A percentile compares a stretch with the other conserved stretches of the same genome.
Evolutionary conservation across 1,284 basidiomycete genomes (phyloP).

Genomic region (Agaricales sp.): DNA sequence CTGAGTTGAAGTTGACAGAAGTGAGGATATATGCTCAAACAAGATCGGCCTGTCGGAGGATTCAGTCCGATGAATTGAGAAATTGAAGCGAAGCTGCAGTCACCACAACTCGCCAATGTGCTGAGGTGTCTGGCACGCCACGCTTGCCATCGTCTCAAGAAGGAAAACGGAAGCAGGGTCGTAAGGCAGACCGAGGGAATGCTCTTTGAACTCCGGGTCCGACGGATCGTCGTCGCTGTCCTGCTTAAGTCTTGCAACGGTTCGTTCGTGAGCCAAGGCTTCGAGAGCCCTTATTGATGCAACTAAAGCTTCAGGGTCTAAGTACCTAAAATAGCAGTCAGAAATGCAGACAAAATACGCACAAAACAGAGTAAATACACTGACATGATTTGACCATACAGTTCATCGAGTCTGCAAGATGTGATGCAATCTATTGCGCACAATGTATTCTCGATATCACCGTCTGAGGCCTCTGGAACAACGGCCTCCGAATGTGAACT

Average conservation of each 20-base stretch:
- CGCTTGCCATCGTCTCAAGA: slow-evolving; percentile 88
- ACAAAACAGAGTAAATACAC: slow-evolving; percentile 19
- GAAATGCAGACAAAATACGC: slow-evolving; percentile 10
- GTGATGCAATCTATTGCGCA: slow-evolving; percentile 94
- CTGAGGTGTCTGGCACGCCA: slow-evolving; percentile 66
- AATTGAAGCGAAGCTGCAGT: slow-evolving; percentile 14
- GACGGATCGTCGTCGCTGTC: slow-evolving; percentile 49
- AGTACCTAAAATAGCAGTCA: slow-evolving; percentile 35
- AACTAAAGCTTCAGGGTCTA: slow-evolving; percentile 70
- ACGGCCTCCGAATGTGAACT: slow-evolving; percentile 57
- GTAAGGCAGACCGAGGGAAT: slow-evolving; percentile 59
- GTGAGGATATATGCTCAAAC: slow-evolving; percentile 81
- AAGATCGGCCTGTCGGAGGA: slow-evolving; percentile 67
- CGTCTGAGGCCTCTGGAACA: slow-evolving; percentile 76
- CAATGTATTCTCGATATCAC: slow-evolving; percentile 89
- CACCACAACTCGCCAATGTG: slow-evolving; percentile 85
- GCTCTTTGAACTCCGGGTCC: slow-evolving; percentile 27
- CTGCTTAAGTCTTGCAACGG: slow-evolving; percentile 64
- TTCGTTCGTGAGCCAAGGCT: slow-evolving; percentile 79
- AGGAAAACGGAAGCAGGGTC: slow-evolving; percentile 93
- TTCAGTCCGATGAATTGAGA: slow-evolving; percentile 3
- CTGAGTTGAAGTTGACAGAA: slow-evolving; percentile 69
- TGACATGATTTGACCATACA: slow-evolving; percentile 88
- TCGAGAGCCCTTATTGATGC: slow-evolving; percentile 84
- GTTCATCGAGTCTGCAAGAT: slow-evolving; percentile 88